Base-by-base conservation (phyloP, 2,329 filamentous ascomycete species). In the Endoconidiophora laricicola region DNA sequence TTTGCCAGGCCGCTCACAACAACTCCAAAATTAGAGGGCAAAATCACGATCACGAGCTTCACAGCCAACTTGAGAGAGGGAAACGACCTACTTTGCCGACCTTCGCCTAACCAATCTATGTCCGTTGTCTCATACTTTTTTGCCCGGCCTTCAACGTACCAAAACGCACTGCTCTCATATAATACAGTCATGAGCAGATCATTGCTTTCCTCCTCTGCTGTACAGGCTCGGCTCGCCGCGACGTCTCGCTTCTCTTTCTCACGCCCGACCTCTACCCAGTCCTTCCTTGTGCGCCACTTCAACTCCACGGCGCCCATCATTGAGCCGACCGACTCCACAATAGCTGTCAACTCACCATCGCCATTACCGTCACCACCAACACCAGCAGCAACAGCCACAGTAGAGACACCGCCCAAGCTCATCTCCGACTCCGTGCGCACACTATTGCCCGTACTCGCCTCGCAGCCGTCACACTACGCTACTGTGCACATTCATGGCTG, bases 401-500 rank as follows among this genome's bases (percentile, higher is more conserved):
- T 72, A n/a, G 59, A 67, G 16, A 69, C 71, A 54, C 68, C 70
- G 58, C 61, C 73, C 60, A 69, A 73, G 58, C 62, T 65, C 18
- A 52, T 61, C 33, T 49, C 73, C 54, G 65, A 73, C 46, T 75
- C 74, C 1, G 70, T 84, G 55, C 69, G 68, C 55, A 63, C 63
- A 40, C 72, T 86, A 44, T 76, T 87, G 26, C 83, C 84, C 1
- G 70, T 86, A 44, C 76, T 91, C 44, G 74, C 73, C 57, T 73
- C 80, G 9, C 85, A 91, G 66, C 76, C 80, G 2, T 69, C 72
- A 20, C 83, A 86, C 72, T 91, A 90, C 70, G 76, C 86, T 60
- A 85, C 80, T 43, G 70, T 82, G 50, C 83, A 87, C 66, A 81
- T 93, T 65, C 81, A 91, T 66, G 82, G 78, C 26, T 77, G 74